Conservation (phyloP, 371 early-diverging fungal genomes). For the Zancudomyces culisetae region DNA sequence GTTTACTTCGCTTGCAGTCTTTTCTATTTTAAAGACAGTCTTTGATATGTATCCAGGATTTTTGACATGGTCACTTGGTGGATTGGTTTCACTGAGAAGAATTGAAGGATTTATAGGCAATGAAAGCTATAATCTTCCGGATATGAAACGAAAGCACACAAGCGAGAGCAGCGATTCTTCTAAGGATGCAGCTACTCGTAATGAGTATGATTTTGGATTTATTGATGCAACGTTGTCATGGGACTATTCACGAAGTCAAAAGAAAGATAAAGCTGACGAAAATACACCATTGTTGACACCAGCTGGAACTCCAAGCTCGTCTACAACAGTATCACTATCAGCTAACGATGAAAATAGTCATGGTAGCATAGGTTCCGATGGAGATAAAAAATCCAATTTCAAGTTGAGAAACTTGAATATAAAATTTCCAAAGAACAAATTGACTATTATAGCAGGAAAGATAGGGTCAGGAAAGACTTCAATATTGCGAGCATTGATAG, state of each 20-base stretch:
- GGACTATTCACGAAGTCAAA: neutral
- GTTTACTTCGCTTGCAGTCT: constrained; percentile 40
- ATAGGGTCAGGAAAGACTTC: constrained; percentile 89
- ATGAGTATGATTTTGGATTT: constrained; percentile 12
- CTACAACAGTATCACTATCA: neutral
- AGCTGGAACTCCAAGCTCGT: neutral
- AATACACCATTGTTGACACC: neutral
- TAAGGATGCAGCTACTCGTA: too few relatives aligned
- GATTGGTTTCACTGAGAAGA: constrained; percentile 51
- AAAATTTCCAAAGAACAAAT: constrained; percentile 34
- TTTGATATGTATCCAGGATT: constrained; percentile 51
- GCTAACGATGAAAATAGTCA: neutral
- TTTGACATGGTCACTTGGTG: constrained; percentile 39
- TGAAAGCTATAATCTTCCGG: constrained; percentile 22
- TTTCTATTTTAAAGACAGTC: constrained; percentile 39
- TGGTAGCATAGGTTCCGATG: neutral
- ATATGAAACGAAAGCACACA: constrained; percentile 27
- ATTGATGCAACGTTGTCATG: constrained; percentile 16
- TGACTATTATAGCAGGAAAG: constrained; percentile 64
- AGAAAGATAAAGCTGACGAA: neutral
- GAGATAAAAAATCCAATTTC: constrained; percentile 7
- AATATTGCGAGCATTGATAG: constrained; percentile 58
- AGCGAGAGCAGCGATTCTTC: neutral
- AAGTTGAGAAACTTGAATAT: constrained; percentile 44
- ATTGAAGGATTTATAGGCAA: constrained; percentile 54